phyloP scores from a whole-genome alignment of 2,329 filamentous ascomycete species.

The Neopestalotiopsis sp. region DNA sequence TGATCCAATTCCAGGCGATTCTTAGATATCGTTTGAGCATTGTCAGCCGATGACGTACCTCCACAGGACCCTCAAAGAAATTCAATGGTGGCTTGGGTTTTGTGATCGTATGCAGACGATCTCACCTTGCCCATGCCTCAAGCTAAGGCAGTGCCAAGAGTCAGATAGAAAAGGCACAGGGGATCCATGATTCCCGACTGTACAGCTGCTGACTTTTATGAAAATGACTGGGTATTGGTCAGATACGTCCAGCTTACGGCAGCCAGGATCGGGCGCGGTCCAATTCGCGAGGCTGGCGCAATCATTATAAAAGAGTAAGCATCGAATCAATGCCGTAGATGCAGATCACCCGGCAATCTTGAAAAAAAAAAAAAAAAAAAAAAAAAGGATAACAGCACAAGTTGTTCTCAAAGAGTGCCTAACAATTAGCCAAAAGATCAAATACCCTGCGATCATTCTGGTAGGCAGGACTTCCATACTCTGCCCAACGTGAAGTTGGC shows the following conservation, averaged over 20 bases:
- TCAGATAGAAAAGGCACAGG: neutral
- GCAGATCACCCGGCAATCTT: no score
- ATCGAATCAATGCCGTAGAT: no score
- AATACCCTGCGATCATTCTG: neutral
- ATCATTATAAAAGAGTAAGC: no score
- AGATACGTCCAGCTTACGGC: no score
- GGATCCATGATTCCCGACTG: neutral
- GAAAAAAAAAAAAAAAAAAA: no score
- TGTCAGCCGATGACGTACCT: neutral
- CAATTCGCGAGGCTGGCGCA: no score
- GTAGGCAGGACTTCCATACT: no score
- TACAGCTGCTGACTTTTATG: no score
- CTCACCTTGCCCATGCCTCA: neutral
- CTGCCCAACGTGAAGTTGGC: no score
- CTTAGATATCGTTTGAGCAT: neutral
- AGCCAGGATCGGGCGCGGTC: no score
- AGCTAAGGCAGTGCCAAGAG: neutral
- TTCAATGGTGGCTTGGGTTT: neutral
- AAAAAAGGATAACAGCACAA: no score
- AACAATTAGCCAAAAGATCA: neutral
- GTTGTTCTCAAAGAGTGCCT: neutral
- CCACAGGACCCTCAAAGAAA: neutral
- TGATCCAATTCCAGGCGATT: neutral
- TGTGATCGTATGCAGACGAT: neutral
- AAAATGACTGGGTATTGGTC: no score